Evolutionary conservation across 805 yeast species (phyloP), one percentile per base, ranked within the genome.

Genomic region (Blastobotrys chiropterorum): DNA sequence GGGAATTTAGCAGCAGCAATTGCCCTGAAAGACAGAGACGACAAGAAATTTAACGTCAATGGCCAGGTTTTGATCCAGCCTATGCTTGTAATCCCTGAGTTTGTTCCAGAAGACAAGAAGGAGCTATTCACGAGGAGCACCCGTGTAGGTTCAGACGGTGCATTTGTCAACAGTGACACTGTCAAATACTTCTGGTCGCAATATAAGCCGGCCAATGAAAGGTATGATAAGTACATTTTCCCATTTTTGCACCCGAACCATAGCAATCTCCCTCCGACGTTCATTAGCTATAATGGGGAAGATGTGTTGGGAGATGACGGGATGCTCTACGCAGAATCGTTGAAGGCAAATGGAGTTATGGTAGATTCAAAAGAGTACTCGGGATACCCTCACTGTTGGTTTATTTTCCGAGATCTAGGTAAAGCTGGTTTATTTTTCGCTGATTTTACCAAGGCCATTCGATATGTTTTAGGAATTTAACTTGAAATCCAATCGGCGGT

Each of bases 161-260:
- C 79, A 1, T 74, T 76, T 3, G 69, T 63, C 26, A 75, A 75
- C 59, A 74, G 75, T 77, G 53, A 72, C 49, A 76, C 79, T 78
- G 76, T 72, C 56, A 59, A 78, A 55, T 59, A 67, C 26, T 54
- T 71, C n/a, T 76, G 74, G 53, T 65, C 74, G 44, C 78, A 77
- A 3, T 62, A 69, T 53, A 62, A 57, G 26, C 62, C 60, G 8
- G 11, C 11, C 34, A 11, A 26, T 15, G 60, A 60, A 26, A 52
- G 57, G 52, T 57, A 52, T 14, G 62, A 64, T 48, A 72, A 72
- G 1, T 68, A 68, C 54, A 67, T 78, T 0, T 71, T 76, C 38
- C 79, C 79, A 0, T 51, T 74, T 19, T 72, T 72, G 53, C 72
- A 69, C 53, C 58, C 73, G 1, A 72, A 68, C 45, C 72, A 67